Base-by-base conservation (phyloP, 2,329 filamentous ascomycete genomes). In the Fusarium sp. region DNA sequence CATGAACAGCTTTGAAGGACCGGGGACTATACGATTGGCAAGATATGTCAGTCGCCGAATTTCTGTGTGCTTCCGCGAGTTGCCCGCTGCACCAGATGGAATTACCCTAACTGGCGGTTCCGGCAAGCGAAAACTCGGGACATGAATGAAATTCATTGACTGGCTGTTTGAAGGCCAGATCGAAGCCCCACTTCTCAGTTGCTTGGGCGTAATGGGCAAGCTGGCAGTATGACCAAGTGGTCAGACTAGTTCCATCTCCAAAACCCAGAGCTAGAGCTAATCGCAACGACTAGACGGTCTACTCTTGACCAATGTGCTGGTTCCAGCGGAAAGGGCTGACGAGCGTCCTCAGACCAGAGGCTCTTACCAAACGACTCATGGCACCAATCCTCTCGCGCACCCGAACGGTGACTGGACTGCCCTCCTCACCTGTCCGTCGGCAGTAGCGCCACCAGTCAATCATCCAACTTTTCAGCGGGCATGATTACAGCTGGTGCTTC, bases 351-450 rank as follows among this genome's bases (percentile, higher is more conserved):
- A 82, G 86, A 70, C 85, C 84, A 88, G 89, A 92, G 89, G 89
- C 85, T 93, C 92, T 94, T 92, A 92, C 89, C 92, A 81, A 88
- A 86, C 80, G 88, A 90, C 92, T 94, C 92, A 94, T 94, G 90
- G 91, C 86, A 86, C 85, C 85, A 83, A 82, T 85, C 87, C 84
- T 86, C 87, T 90, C 85, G 83, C 86, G 82, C 86, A 86, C 83
- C 32, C 82, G 75, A 76, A 81, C 49, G 74, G 85, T 86, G 88
- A 88, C 89, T 91, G 88, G 88, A 88, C 81, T 86, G 83, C 84
- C 83, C 84, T 80, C 81, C 70, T 76, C 78, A 75, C 85, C 84
- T 81, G 84, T 90, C 87, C 81, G 83, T 85, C 86, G 75, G 77
- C 78, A 44, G 40, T 40, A 72, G 71, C 56, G 60, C 64, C 78